Percentiles rank a stretch among this genome's conserved stretches.
These are phyloP conservation scores for Lactarius quietus DNA, from an alignment of 768 basidiomycete species.

Conservation along the genomic window DNA sequence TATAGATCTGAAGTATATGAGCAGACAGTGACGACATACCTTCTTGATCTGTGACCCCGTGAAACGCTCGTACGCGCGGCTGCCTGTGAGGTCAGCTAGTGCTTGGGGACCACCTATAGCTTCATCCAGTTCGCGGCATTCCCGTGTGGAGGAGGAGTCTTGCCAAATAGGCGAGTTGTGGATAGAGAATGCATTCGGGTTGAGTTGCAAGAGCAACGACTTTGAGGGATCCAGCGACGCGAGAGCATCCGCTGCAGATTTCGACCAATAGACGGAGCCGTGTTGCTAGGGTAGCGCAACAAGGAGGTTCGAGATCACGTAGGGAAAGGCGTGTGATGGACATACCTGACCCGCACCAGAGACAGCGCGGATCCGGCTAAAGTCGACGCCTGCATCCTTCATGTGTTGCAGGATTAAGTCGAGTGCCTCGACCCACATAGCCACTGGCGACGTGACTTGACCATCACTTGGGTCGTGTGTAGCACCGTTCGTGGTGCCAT, in stretches of 20 bases:
- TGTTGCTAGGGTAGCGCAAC: conserved; percentile 56
- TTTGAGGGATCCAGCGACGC: conserved; percentile 48
- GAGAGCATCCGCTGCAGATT: conserved; percentile 48
- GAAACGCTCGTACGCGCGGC: conserved; percentile 84
- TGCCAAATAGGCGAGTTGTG: conserved; percentile 83
- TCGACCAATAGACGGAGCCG: conserved; percentile 82
- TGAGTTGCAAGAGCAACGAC: conserved; percentile 56
- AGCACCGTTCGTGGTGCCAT: conserved; percentile 64
- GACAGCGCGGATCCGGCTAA: conserved; percentile 56
- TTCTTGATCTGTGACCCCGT: conserved; percentile 82
- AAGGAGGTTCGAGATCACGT: conserved; percentile 1
- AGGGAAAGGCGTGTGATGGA: background rate
- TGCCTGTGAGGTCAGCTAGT: conserved; percentile 74
- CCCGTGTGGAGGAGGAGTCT: conserved; percentile 77
- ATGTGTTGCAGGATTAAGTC: conserved; percentile 70
- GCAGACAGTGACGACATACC: conserved; percentile 39
- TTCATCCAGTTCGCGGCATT: conserved; percentile 66
- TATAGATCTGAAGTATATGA: background rate
- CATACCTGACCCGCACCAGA: conserved; percentile 78
- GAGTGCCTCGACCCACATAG: conserved; percentile 83
- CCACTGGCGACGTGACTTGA: conserved; percentile 76
- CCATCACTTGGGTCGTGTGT: conserved; percentile 60
- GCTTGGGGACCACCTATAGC: conserved; percentile 65
- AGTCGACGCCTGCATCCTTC: conserved; percentile 54
- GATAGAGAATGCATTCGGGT: conserved; percentile 62